These are phyloP conservation scores for Starmerella ratchasimensis DNA, from an alignment of 805 yeast genomes.

Conservation along the genomic window DNA sequence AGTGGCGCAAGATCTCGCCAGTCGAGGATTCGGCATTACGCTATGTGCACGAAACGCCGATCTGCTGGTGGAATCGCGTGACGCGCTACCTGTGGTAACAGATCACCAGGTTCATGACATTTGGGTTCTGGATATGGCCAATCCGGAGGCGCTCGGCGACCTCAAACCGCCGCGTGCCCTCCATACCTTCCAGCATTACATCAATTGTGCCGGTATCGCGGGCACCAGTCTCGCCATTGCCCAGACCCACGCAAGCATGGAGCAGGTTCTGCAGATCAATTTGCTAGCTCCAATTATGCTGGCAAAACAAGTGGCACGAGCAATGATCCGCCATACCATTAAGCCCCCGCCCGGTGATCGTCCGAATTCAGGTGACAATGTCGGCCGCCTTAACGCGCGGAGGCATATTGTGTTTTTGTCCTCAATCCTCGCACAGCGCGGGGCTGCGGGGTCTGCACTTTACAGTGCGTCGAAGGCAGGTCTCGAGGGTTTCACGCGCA, in stretches of 20 bases:
- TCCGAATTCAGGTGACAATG: too few relatives aligned
- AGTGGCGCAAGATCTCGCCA: conserved; percentile 39
- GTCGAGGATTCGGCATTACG: conserved; percentile 38
- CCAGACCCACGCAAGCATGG: conserved; percentile 33
- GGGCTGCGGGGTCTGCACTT: conserved; percentile 41
- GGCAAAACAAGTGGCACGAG: conserved; percentile 37
- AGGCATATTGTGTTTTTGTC: conserved; percentile 46
- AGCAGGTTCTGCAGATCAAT: conserved; percentile 39
- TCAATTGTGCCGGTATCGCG: conserved; percentile 48
- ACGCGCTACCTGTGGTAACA: conserved; percentile 11
- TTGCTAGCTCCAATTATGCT: conserved; percentile 48
- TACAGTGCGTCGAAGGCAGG: conserved; percentile 66
- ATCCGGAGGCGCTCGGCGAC: conserved; percentile 3
- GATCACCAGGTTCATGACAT: conserved; percentile 13
- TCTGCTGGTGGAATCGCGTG: conserved; percentile 25
- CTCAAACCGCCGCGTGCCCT: conserved; percentile 30
- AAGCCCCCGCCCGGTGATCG: conserved; percentile 22
- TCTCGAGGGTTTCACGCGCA: conserved; percentile 43
- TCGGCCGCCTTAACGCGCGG: conserved; percentile 10
- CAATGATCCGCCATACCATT: conserved; percentile 42
- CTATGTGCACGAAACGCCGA: conserved; percentile 37
- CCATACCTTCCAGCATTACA: conserved; percentile 11
- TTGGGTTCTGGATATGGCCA: conserved; percentile 15
- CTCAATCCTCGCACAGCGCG: conserved; percentile 38
- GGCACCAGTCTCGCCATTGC: conserved; percentile 39